Base-by-base conservation (phyloP, 2,329 filamentous ascomycete species). In the Aspergillus awamori region DNA sequence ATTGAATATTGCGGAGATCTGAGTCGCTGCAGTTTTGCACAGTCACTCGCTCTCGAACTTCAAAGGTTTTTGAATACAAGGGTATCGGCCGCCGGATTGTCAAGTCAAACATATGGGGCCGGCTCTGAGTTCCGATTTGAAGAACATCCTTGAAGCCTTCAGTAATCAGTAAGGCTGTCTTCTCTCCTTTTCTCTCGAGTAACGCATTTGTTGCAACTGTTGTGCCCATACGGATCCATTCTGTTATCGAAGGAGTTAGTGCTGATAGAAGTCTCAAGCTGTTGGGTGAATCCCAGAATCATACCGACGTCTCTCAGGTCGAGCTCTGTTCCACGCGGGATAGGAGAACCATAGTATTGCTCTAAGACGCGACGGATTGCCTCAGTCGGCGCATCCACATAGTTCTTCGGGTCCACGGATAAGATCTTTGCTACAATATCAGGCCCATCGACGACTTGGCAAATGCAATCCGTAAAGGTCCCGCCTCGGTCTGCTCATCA, bases 121-220 rank as follows among this genome's bases (percentile, higher is more conserved):
- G 83, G 26, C 88, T 90, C 79, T 96, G 92, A 74, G 95, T 96
- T 7, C 92, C 92, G 72, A 96, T 96, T 56, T 88, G 85, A 24
- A 97, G 81, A 68, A 92, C 96, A 75, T 97, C 93, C 67, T 87
- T 89, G 81, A 97, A 97, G 0, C 93, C 93, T 67, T 88, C 89
- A 1, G 92, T 97, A 10, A 96, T 91, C 1, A 97, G 87, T 76
- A 97, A 84, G 13, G 91, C 93, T 72, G 95, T 94, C 68, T 87
- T 87, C 79, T 96, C 93, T 52, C 93, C 93, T 76, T 97, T 97
- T 60, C 93, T 83, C 77, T 97, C 93, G 2, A 97, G 83, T 59
- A 97, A 79, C 0, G 93, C 93, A 75, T 97, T 97, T 0, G 93
- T 97, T 8, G 93, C 93, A 11, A 97, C 93, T 0, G 93, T 97